Conservation (phyloP, 2,329 filamentous ascomycete genomes). For the Esteya vermicola region DNA sequence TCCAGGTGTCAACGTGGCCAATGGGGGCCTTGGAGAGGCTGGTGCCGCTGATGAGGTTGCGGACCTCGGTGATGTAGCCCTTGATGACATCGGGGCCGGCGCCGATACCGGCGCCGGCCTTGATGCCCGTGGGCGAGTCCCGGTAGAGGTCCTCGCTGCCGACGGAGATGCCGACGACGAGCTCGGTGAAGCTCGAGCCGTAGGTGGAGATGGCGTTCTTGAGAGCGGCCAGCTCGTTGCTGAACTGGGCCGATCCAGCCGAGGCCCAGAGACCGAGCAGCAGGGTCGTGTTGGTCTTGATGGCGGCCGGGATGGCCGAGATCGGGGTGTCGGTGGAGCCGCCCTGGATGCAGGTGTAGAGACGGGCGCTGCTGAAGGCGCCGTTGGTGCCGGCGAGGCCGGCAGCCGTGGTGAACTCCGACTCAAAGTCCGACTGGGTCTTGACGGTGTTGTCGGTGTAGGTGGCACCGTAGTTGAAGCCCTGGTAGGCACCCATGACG, state of each 20-base stretch:
- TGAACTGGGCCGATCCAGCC: conserved; percentile 44
- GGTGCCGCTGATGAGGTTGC: conserved; percentile 48
- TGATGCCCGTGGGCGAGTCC: conserved; percentile 54
- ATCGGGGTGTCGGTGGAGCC: conserved; percentile 52
- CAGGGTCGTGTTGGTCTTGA: conserved; percentile 62
- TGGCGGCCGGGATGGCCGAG: conserved; percentile 67
- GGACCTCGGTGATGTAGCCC: conserved; percentile 57
- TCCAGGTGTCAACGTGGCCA: conserved; percentile 88
- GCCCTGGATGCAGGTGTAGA: conserved; percentile 62
- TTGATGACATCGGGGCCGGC: conserved; percentile 46
- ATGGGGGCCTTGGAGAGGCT: conserved; percentile 40
- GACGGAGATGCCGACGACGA: conserved; percentile 71
- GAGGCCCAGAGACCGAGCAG: conserved; percentile 79
- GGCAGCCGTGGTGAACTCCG: conserved; percentile 53
- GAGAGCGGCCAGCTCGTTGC: conserved; percentile 62
- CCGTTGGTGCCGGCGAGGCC: conserved; percentile 48
- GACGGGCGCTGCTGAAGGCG: conserved; percentile 49
- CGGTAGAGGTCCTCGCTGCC: conserved; percentile 82
- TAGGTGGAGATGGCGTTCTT: conserved; percentile 54
- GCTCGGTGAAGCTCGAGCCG: conserved; percentile 46
- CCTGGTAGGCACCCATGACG: conserved; percentile 26
- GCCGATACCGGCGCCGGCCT: conserved; percentile 47
- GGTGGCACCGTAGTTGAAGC: conserved; percentile 61
- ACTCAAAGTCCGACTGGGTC: conserved; percentile 50
- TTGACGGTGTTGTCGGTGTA: conserved; percentile 47